Conservation (phyloP, 179 eudicot species). For the Sideroxylon spinosum region DNA sequence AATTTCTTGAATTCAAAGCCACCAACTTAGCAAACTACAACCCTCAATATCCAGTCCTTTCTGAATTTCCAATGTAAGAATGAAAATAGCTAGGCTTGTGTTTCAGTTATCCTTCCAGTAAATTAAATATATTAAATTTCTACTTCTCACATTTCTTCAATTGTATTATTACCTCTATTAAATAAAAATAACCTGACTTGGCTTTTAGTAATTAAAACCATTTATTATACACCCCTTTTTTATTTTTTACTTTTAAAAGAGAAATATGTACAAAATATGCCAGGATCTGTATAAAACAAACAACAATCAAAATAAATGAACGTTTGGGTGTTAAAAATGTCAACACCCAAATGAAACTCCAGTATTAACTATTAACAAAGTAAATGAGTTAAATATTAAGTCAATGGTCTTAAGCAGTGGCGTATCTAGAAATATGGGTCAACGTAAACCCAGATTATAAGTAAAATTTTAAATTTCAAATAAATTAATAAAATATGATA, state of each 20-base stretch:
- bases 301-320: no score
- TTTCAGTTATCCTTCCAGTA: neutral
- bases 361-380: neutral
- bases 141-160: neutral
- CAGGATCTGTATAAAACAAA: no score
- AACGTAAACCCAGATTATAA: no score
- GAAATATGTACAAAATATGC: no score
- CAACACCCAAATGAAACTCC: neutral
- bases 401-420: no score
- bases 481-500: no score
- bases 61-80: neutral
- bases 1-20: neutral
- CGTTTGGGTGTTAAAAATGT: no score
- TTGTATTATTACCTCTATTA: slow-evolving; percentile 1
- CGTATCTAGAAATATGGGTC: no score
- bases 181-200: neutral
- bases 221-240: neutral
- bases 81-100: neutral
- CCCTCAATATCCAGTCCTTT: neutral
- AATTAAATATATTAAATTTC: neutral
- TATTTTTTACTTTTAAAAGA: neutral
- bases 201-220: neutral
- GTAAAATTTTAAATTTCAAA: no score
- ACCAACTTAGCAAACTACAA: neutral
- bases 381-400: no score